Conservation (phyloP, 495 filamentous ascomycete species). For the Penicillium desertorum region DNA sequence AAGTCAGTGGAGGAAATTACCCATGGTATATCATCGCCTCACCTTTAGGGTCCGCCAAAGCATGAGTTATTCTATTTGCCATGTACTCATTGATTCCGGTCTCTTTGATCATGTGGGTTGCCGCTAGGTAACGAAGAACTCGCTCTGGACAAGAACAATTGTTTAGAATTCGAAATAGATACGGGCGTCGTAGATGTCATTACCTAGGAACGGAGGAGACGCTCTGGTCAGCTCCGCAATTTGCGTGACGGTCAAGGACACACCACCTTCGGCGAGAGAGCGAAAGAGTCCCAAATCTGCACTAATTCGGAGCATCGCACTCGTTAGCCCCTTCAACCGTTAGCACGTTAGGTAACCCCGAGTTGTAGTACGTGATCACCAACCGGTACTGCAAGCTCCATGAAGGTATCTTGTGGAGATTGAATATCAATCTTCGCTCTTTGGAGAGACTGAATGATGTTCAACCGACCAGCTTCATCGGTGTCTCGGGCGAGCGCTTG, state of each 20-base stretch:
- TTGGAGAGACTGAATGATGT: constrained; percentile 24
- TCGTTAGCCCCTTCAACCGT: constrained; percentile 23
- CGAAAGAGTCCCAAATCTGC: constrained; percentile 40
- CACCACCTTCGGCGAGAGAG: constrained; percentile 23
- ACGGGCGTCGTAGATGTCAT: not conserved
- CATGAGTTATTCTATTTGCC: constrained; percentile 34
- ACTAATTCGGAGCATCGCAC: constrained; percentile 29
- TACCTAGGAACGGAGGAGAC: constrained; percentile 32
- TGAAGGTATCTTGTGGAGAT: constrained; percentile 22
- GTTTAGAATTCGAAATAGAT: not conserved
- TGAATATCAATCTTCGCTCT: constrained; percentile 23
- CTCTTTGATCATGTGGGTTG: constrained; percentile 40
- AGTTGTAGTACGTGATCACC: not conserved
- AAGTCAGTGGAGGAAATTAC: constrained; percentile 20
- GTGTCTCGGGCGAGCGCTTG: constrained; percentile 19
- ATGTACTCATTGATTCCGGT: constrained; percentile 31
- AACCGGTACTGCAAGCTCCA: constrained; percentile 23
- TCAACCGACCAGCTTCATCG: constrained; percentile 22
- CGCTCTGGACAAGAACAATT: constrained; percentile 29
- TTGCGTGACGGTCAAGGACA: constrained; percentile 28
- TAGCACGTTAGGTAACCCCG: not conserved
- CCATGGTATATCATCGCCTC: constrained; percentile 35
- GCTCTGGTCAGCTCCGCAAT: constrained; percentile 33
- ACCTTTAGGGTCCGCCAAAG: constrained; percentile 27
- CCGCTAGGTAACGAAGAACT: constrained; percentile 46